Base-by-base conservation (phyloP, 2,329 filamentous ascomycete species). In the Epichloe bromicola region DNA sequence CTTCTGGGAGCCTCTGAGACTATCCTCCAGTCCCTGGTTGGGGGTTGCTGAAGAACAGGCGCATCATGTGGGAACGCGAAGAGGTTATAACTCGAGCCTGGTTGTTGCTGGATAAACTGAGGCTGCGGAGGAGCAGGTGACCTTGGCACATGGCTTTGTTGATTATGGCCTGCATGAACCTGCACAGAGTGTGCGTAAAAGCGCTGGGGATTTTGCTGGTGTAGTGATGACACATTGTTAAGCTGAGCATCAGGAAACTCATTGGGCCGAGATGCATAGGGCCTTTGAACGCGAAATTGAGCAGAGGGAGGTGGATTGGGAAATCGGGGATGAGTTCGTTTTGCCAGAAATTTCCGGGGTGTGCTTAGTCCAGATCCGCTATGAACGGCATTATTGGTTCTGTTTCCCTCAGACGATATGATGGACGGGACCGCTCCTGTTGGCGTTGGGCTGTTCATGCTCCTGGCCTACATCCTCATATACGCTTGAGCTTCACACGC, bases 391-490 rank as follows among this genome's bases (percentile, higher is more conserved):
- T 36, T 20, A 34, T 45, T 48, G 30, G 26, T 23, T 6, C 26
- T 10, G 15, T n/a, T 33, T 40, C 7, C 11, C 46, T 40, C 23
- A n/a, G 39, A 14, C 11, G 15, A 41, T 44, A 23, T 20, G 6
- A 8, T 23, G 34, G 52, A 45, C 34, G 43, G 40, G 19, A 10
- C 33, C 33, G 23, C 40, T 47, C 33, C 50, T 34, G 37, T 39
- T 33, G 43, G 33, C 41, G 15, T 45, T 51, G 43, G n/a, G 14
- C 12, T 42, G 19, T 48, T 50, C 52, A 54, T 54, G 39, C 39
- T 54, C 33, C 30, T 52, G 37, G 52, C 44, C 39, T 51, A 54
- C 51, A 44, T 54, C n/a, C 38, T 52, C 50, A 23, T 46, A 6
- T 41, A 26, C 8, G 43, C 37, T 46, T 19, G 11, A 49, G 40